Evolutionary conservation across 1,284 basidiomycete species (phyloP).

Genomic region (Malassezia sympodialis): DNA sequence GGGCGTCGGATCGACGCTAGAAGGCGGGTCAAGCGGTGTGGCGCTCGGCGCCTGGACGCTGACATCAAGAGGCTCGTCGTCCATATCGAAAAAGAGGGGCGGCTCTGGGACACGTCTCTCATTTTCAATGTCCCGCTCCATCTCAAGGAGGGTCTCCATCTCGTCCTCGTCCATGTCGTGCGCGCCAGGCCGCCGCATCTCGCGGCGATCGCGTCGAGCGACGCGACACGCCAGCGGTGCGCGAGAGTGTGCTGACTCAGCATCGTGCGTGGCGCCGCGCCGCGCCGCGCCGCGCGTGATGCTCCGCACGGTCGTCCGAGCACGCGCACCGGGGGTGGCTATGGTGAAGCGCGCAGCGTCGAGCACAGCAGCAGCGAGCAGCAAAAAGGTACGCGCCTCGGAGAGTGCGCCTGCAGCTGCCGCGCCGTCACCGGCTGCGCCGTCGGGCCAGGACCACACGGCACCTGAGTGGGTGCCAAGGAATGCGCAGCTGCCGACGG

Average conservation of each 20-base stretch:
- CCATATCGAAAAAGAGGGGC: constrained; percentile 4
- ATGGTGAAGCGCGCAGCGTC: constrained; percentile 10
- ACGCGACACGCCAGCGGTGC: not conserved
- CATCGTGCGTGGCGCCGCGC: not conserved
- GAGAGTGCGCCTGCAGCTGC: not conserved
- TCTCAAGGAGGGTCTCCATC: constrained; percentile 8
- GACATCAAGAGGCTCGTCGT: not conserved
- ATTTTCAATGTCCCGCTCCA: constrained; percentile 3
- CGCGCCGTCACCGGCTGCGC: constrained; percentile 9
- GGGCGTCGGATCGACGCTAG: too few relatives aligned
- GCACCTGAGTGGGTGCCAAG: constrained; percentile 17
- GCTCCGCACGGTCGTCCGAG: not conserved
- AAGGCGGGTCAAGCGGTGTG: not conserved
- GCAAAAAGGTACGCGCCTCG: not conserved
- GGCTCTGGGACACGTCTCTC: not conserved
- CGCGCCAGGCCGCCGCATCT: not conserved
- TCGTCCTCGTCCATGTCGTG: not conserved
- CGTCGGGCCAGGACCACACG: constrained; percentile 9
- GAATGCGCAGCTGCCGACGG: constrained; percentile 16
- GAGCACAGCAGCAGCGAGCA: not conserved
- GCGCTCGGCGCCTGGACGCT: not conserved
- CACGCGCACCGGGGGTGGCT: not conserved
- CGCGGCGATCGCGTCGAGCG: constrained; percentile 1
- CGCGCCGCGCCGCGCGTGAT: not conserved
- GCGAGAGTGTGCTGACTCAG: constrained; percentile 3